phyloP scores from a whole-genome alignment of 352 stramenopile genomes.

The Pilasporangium apinafurcum region DNA sequence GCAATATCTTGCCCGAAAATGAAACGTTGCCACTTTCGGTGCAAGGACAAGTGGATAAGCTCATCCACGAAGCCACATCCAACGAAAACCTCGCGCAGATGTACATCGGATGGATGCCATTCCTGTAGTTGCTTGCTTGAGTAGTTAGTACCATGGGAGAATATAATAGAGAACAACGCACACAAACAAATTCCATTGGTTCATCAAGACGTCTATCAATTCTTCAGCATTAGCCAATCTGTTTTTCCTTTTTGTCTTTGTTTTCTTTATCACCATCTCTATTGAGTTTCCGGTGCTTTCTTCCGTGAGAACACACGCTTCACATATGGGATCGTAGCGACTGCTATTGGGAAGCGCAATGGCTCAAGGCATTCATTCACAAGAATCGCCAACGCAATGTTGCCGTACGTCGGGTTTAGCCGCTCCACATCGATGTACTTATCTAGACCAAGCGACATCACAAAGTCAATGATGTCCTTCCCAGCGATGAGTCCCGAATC shows the following conservation, averaged over 20 bases:
- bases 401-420: conserved; percentile 82
- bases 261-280: background rate
- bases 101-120: conserved; percentile 96
- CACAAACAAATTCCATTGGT: no score
- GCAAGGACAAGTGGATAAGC: conserved; percentile 90
- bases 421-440: conserved; percentile 61
- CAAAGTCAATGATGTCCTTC: conserved; percentile 76
- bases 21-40: conserved; percentile 91
- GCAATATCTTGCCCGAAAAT: conserved; percentile 61
- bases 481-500: conserved; percentile 63
- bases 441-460: conserved; percentile 78
- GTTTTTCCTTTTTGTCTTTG: background rate
- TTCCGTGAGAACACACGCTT: conserved; percentile 63
- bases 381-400: conserved; percentile 80
- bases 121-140: conserved; percentile 64
- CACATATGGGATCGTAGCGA: conserved; percentile 76
- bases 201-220: no score
- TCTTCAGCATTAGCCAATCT: background rate
- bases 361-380: conserved; percentile 85
- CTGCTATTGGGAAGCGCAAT: conserved; percentile 78
- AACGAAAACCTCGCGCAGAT: conserved; percentile 92
- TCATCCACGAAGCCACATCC: conserved; percentile 91
- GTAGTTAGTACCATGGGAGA: no score
- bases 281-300: conserved; percentile 19
- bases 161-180: background rate